Percentiles rank a stretch among this genome's conserved stretches.
Evolutionary conservation across 257 asterid genomes (phyloP).

Genomic region (Solanum appendiculatum): DNA sequence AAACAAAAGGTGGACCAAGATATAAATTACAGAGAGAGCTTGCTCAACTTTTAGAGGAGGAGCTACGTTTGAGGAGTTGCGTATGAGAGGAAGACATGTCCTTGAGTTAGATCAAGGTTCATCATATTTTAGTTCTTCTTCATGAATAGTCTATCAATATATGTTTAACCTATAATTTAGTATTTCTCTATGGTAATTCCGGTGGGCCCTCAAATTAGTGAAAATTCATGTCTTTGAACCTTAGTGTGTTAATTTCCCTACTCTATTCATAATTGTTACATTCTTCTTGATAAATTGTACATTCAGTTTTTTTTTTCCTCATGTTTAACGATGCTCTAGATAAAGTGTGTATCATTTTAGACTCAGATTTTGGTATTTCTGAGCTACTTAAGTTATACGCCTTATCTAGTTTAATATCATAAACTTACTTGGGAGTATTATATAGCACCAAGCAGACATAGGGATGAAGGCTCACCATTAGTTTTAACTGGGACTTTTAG

Average conservation of each 20-base stretch:
- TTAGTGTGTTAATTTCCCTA: not conserved
- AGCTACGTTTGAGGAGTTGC: not conserved
- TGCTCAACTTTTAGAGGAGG: not conserved
- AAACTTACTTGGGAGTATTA: too few species aligned
- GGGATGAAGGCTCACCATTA: not conserved
- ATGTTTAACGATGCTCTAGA: too few species aligned
- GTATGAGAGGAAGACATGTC: not conserved
- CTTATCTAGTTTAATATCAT: too few species aligned
- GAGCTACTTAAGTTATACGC: too few species aligned
- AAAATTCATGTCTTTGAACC: not conserved
- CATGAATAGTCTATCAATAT: too few species aligned
- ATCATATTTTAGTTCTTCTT: not conserved
- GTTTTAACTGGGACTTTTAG: not conserved
- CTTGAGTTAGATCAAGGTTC: not conserved
- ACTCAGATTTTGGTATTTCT: too few species aligned
- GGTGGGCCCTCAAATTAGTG: not conserved
- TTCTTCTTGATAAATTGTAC: not conserved
- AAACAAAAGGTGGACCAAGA: not conserved
- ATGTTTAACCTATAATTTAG: too few species aligned
- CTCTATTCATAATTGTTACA: not conserved
- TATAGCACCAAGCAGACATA: not conserved
- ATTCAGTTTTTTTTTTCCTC: too few species aligned
- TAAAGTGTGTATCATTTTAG: too few species aligned
- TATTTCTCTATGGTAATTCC: not conserved
- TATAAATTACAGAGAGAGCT: not conserved